Conservation (phyloP, 2,329 filamentous ascomycete species). For the Apiospora marii region DNA sequence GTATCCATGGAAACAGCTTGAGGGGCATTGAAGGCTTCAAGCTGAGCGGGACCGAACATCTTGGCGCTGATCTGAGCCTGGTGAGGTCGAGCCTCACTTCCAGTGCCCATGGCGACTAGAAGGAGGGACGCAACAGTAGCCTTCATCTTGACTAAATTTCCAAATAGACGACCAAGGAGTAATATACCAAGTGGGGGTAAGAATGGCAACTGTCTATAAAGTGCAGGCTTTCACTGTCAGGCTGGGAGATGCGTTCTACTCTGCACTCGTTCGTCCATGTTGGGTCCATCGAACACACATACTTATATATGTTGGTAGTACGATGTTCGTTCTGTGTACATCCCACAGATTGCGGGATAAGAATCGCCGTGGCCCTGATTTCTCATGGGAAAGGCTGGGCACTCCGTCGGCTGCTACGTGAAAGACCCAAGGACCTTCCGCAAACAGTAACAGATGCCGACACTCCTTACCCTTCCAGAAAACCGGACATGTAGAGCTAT, state of each 20-base stretch:
- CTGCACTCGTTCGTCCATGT: not conserved
- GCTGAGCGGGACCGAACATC: conserved; percentile 17
- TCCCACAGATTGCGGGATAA: not conserved
- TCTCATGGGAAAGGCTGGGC: conserved; percentile 2
- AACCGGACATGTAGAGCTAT: not conserved
- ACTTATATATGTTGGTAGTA: conserved; percentile 1
- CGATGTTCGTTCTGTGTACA: not conserved
- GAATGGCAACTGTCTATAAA: not conserved
- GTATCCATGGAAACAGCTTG: conserved; percentile 23
- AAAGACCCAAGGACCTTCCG: not conserved
- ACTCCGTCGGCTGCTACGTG: not conserved
- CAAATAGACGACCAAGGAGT: not conserved
- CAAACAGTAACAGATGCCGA: conserved; percentile 7
- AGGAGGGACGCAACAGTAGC: conserved; percentile 23
- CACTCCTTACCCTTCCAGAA: not conserved
- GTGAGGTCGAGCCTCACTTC: conserved; percentile 19
- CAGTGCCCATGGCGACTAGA: conserved; percentile 20
- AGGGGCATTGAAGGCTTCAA: conserved; percentile 23
- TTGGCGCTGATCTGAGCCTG: not conserved
- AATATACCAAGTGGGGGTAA: not conserved
- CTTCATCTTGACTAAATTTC: conserved; percentile 24
- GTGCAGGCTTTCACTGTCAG: not conserved
- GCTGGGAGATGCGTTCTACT: not conserved
- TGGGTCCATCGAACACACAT: not conserved
- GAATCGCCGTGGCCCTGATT: not conserved